Evolutionary conservation across 805 yeast genomes (phyloP), one percentile per base, ranked within the genome.

Genomic region (Soucietia sequanensis): DNA sequence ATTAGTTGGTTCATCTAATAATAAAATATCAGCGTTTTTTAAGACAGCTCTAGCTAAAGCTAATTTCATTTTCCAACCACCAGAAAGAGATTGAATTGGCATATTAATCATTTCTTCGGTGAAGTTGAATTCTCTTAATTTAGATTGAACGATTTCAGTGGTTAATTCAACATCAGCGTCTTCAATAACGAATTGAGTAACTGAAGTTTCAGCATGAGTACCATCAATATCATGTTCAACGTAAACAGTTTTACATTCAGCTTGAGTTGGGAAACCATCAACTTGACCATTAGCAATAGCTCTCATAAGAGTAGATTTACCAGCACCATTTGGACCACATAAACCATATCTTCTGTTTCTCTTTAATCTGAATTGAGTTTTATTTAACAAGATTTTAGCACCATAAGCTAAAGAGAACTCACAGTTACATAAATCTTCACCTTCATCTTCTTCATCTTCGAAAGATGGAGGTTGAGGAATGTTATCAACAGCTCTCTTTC

Each of bases 41-140:
- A 91, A 82, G 63, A 91, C 97, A 65, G 99, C 99, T 77, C 97
- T 88, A 58, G 99, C 98, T 63, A 91, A 81, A 67, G 98, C 98
- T 71, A 91, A 82, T 77, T 93, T 93, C 99, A 91, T 91, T 84
- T 93, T 93, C 99, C 99, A 91, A 82, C 99, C 99, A 84, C 99
- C 99, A 64, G 99, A 93, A 58, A 93, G 80, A 49, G 97, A 86
- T 64, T 88, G 81, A 69, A 91, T 91, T 63, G 97, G 95, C 95
- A 84, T 86, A 48, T 62, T 65, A 62, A 84, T 81, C 96, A 91
- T 93, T 64, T 83, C 96, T 42, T 87, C 91, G 56, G 93, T 60
- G 90, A 93, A 93, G 62, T 81, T 80, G 78, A 93, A 91, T 74
- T 89, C 97, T 46, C 68, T 71, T 69, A 93, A 82, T 69, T 89